phyloP scores from a whole-genome alignment of 805 yeast species.

The Ogataea siamensis region DNA sequence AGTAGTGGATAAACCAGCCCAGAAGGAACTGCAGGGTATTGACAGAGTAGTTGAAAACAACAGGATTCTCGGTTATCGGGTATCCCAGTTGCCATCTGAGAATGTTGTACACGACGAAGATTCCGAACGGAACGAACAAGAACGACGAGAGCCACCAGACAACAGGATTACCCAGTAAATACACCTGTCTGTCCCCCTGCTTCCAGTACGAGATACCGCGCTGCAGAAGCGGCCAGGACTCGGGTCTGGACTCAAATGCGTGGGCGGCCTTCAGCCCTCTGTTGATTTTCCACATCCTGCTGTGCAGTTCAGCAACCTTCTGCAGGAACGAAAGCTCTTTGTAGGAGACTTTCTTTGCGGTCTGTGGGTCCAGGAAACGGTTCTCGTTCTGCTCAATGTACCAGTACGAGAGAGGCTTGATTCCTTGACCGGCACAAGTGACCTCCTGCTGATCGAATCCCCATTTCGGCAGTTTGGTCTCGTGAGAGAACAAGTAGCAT shows the following conservation, averaged over 20 bases:
- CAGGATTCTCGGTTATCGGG: slow-evolving; percentile 45
- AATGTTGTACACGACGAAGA: slow-evolving; percentile 46
- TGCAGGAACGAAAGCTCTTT: slow-evolving; percentile 50
- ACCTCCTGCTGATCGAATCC: slow-evolving; percentile 85
- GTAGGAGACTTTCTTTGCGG: slow-evolving; percentile 52
- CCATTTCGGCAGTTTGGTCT: slow-evolving; percentile 75
- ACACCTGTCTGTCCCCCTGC: slow-evolving; percentile 50
- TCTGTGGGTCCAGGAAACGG: slow-evolving; percentile 39
- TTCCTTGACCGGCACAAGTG: slow-evolving; percentile 72
- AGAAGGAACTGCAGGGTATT: slow-evolving; percentile 58
- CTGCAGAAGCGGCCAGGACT: slow-evolving; percentile 67
- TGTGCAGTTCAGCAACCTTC: slow-evolving; percentile 64
- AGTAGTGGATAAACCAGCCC: slow-evolving; percentile 72
- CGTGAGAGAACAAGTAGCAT: slow-evolving; percentile 73
- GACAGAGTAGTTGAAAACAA: slow-evolving; percentile 61
- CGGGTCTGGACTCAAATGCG: slow-evolving; percentile 68
- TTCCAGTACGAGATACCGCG: slow-evolving; percentile 88
- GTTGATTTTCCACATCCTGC: slow-evolving; percentile 76
- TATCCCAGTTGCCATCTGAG: slow-evolving; percentile 63
- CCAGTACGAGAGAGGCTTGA: slow-evolving; percentile 61
- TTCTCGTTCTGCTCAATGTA: slow-evolving; percentile 70
- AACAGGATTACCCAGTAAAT: slow-evolving; percentile 75
- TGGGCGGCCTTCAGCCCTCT: slow-evolving; percentile 67
- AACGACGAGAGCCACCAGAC: slow-evolving; percentile 72
- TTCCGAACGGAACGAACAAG: slow-evolving; percentile 47